Evolutionary conservation across 305 asterid species (phyloP), one percentile per base, ranked within the genome.

Genomic region (Fraxinus greggii): DNA sequence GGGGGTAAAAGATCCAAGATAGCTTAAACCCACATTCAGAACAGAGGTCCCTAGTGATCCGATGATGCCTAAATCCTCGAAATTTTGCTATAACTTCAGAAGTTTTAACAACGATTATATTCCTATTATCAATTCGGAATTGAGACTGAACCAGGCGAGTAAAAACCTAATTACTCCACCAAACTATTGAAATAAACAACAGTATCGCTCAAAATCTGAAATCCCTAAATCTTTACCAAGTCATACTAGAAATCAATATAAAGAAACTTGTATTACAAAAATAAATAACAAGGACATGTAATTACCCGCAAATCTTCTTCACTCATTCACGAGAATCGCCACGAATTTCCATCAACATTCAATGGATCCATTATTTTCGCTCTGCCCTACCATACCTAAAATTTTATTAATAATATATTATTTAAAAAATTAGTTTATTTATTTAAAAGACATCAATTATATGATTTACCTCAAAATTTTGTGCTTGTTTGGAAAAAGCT

Each of bases 261-360:
- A 51, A 51, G 79, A 69, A 80, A 78, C 77, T 72, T 33, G 48
- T 36, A 79, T 45, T 21, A 45, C 40, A 72, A 86, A 48, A 78
- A 69, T 32, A 81, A 26, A 73, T 80, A 82, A 38, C 65, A 84
- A 40, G 76, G 63, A 87, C 84, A 72, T 13, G 86, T 77, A 74
- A 85, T 89, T 92, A 89, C 95, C 92, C 90, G 59, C 89, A 79
- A 82, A 86, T 84, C 84, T 84, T 40, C 48, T 40, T 40, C 48
- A 40, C 48, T 10, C 5, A 45, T 45, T 15, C 59, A 4, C 59
- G 7, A 15, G 19, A 45, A 45, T 45, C 21, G 59, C 59, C 59
- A 1, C 59, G 6, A 45, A 45, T 45, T 13, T 15, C n/a, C 19
- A 45, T 45, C 21, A 45, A 15, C 51, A 42, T 42, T 42, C 51